Evolutionary conservation across 2,329 filamentous ascomycete species (phyloP).

Genomic region (Talaromyces sp.): DNA sequence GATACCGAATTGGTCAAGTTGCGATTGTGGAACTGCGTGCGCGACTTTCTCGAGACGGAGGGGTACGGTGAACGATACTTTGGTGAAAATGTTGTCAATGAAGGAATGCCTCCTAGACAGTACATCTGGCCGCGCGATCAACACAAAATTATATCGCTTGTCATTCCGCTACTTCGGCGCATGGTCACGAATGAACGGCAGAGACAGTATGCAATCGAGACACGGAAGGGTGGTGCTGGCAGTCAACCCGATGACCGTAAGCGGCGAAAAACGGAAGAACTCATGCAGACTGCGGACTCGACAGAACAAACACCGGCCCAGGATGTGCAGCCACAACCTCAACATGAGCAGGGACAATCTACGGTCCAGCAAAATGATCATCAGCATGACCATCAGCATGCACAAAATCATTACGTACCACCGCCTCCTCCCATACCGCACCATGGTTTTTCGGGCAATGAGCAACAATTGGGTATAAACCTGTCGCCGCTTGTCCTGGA

Average conservation of each 20-base stretch:
- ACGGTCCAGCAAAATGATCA: background rate
- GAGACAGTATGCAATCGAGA: conserved; percentile 56
- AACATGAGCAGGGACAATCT: conserved; percentile 26
- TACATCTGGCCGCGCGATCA: conserved; percentile 55
- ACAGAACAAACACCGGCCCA: conserved; percentile 11
- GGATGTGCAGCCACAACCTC: conserved; percentile 17
- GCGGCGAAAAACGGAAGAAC: conserved; percentile 36
- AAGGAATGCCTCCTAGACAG: conserved; percentile 37
- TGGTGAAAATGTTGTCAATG: conserved; percentile 43
- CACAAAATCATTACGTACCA: conserved; percentile 24
- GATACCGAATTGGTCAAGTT: conserved; percentile 57
- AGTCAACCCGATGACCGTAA: conserved; percentile 32
- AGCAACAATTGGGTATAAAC: conserved; percentile 28
- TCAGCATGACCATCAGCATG: background rate
- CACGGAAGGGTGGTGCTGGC: conserved; percentile 45
- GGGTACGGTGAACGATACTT: conserved; percentile 54
- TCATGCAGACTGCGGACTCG: conserved; percentile 21
- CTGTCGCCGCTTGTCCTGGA: conserved; percentile 36
- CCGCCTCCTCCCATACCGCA: conserved; percentile 24
- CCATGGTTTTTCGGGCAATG: conserved; percentile 25
- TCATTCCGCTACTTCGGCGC: conserved; percentile 55
- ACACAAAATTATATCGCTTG: conserved; percentile 54
- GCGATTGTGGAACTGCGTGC: conserved; percentile 55
- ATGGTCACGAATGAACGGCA: conserved; percentile 61
- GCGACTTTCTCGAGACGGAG: conserved; percentile 51